Conservation (phyloP, 164 flowering plant genomes). For the Tinospora cordifolia region DNA sequence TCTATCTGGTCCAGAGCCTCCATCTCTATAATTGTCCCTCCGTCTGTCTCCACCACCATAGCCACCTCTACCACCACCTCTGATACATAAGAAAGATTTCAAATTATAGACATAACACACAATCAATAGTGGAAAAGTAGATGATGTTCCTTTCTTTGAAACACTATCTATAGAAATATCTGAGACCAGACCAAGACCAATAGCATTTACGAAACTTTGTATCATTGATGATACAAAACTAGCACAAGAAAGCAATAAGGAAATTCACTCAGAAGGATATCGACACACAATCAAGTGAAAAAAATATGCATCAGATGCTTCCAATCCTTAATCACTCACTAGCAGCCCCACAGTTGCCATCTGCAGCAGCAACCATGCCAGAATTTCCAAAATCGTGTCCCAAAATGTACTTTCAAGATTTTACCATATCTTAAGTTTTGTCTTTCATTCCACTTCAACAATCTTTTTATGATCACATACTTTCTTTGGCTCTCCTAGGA, state of each 20-base stretch:
- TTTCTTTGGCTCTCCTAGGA: no score
- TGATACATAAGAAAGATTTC: slow-evolving; percentile 20
- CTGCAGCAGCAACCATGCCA: no score
- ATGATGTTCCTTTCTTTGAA: not conserved
- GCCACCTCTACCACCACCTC: slow-evolving; percentile 88
- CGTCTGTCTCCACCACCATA: slow-evolving; percentile 61
- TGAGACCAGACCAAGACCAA: not conserved
- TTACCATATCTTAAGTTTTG: no score
- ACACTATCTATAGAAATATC: not conserved
- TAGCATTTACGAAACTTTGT: not conserved
- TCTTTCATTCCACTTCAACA: no score
- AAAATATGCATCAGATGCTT: not conserved
- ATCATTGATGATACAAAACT: not conserved
- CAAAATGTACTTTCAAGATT: no score
- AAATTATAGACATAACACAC: not conserved
- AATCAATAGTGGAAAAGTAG: not conserved
- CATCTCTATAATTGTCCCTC: slow-evolving; percentile 77
- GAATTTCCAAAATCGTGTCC: no score
- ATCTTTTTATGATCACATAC: no score
- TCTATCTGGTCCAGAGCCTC: slow-evolving; percentile 88
- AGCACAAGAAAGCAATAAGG: not conserved
- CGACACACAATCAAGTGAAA: not conserved
- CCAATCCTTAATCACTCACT: no score
- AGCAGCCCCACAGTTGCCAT: no score
- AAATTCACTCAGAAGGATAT: not conserved